Conservation (phyloP, 106 monocot species). For the Dendrobium huoshanense region DNA sequence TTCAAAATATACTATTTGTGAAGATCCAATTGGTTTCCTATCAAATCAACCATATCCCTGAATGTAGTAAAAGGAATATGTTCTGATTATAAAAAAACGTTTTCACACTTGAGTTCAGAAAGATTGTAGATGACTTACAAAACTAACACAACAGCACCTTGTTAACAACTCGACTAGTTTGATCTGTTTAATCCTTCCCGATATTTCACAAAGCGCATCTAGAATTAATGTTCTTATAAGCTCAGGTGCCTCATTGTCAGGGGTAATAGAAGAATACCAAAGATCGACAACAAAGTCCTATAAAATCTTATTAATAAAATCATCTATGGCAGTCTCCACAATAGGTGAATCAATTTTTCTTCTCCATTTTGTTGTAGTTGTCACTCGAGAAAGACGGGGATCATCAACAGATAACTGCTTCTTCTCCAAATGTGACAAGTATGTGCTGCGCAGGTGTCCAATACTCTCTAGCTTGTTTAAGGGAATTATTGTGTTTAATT, state of each 20-base stretch:
- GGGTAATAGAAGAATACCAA: conserved; percentile 91
- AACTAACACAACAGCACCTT: conserved; percentile 70
- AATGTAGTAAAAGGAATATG: conserved; percentile 16
- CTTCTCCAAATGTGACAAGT: conserved; percentile 64
- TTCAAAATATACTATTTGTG: too few species aligned
- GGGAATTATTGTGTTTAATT: too few species aligned
- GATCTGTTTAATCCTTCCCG: conserved; percentile 75
- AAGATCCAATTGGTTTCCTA: conserved; percentile 81
- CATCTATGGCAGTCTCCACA: conserved; percentile 68
- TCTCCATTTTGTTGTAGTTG: conserved; percentile 47
- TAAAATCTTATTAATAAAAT: conserved; percentile 77
- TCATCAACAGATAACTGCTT: conserved; percentile 63
- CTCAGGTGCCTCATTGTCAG: conserved; percentile 91
- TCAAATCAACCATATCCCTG: conserved; percentile 88
- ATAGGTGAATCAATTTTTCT: conserved; percentile 76
- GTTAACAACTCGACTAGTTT: conserved; percentile 95
- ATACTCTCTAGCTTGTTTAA: too few species aligned
- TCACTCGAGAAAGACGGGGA: conserved; percentile 43
- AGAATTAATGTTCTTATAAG: conserved; percentile 70
- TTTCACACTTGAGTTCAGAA: background rate
- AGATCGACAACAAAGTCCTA: conserved; percentile 87
- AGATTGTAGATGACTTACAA: conserved; percentile 37
- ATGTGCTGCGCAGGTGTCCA: too few species aligned
- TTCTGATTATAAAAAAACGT: conserved; percentile 9
- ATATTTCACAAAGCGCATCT: conserved; percentile 84